Base-by-base conservation (phyloP, 768 basidiomycete species). In the Auriscalpium microsporum region DNA sequence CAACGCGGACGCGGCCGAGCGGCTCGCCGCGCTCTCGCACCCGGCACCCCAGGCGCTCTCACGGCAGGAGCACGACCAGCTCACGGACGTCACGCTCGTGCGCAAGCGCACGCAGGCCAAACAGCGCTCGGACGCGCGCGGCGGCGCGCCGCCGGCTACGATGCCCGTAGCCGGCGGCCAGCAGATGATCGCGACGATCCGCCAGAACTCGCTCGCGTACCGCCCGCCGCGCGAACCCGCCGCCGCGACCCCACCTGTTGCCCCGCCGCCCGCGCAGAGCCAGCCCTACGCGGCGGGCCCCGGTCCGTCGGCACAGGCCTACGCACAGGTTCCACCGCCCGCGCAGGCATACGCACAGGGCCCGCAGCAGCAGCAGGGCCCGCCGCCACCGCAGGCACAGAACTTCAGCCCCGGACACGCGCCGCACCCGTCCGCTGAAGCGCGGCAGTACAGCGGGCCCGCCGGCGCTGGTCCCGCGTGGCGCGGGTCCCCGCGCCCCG, bases 81-180 rank as follows among this genome's bases (percentile, higher is more conserved):
- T 90, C 58, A 87, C 92, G 8, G 86, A 93, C 63, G 72, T 70
- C 52, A 92, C 84, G 55, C 82, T 98, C 46, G 86, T 94, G 8
- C 77, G 94, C 1, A 87, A 83, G 58, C 81, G 91, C 14, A 96
- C 93, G 0, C 77, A 65, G 71, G 94, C 78, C 53, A 80, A 81
- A 58, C 73, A 83, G 62, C 73, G 83, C 21, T 79, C 80, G 40
- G 74, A 77, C 13, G 69, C 67, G 40, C 60, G 58, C 10, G 64
- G 62, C 16, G 37, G 57, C 10, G 28, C 45, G 33, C 40, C 59
- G 33, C 53, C 53, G 38, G 56, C 42, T 16, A 40, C 63, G 7
- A 13, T 14, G 13, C 51, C 63, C 60, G 66, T 59, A 56, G 64
- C 54, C 10, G 13, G 76, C 79, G 28, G 67, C 74, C 67, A 67